Evolutionary conservation across 148 eudicot species (phyloP).

Genomic region (Pharnaceum exiguum): DNA sequence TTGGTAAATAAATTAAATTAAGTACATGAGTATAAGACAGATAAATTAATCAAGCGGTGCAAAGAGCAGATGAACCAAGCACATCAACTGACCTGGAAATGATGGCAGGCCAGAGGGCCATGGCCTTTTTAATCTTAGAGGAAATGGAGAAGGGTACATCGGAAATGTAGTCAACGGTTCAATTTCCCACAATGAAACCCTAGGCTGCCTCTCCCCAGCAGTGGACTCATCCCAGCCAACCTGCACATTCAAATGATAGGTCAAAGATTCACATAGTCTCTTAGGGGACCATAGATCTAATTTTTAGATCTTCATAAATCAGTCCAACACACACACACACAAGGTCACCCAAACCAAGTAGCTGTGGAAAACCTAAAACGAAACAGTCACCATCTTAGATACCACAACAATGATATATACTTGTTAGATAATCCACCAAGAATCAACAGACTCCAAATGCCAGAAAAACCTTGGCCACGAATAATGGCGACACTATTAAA

Average conservation of each 20-base stretch:
- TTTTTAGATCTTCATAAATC: too few relatives aligned
- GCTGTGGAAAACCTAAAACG: too few relatives aligned
- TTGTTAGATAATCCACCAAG: too few relatives aligned
- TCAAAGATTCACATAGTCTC: too few relatives aligned
- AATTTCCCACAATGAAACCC: conserved; percentile 83
- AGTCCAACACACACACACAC: too few relatives aligned
- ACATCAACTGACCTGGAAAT: conserved; percentile 36
- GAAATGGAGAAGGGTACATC: conserved; percentile 76
- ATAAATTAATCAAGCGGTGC: neutral
- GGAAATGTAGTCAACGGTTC: conserved; percentile 86
- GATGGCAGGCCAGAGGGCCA: conserved; percentile 71
- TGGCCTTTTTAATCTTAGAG: conserved; percentile 72
- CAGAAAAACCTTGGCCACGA: neutral
- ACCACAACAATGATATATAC: too few relatives aligned
- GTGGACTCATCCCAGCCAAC: conserved; percentile 94
- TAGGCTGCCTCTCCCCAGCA: conserved; percentile 76
- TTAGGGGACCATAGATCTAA: too few relatives aligned
- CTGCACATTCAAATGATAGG: conserved; percentile 32
- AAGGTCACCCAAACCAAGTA: too few relatives aligned
- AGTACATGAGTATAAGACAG: conserved; percentile 1
- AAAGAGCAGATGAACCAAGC: neutral
- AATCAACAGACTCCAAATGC: neutral
- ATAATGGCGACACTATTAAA: neutral
- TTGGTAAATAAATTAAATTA: neutral
- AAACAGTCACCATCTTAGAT: too few relatives aligned